Percentiles rank a stretch among this genome's conserved stretches.
phyloP scores from a whole-genome alignment of 768 basidiomycete species.

The Serendipita sp. region DNA sequence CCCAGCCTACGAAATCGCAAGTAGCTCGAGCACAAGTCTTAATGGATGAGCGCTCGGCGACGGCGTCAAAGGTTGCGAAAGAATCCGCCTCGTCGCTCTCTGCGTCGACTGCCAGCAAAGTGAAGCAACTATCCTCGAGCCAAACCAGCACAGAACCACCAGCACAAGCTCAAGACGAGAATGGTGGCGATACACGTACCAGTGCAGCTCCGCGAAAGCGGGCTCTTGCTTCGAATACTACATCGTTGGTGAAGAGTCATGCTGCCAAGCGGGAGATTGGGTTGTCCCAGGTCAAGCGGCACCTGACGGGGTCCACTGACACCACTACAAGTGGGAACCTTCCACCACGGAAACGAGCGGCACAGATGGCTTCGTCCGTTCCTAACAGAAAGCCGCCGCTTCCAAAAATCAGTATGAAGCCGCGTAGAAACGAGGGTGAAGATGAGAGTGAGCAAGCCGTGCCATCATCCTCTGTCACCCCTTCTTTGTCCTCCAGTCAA shows the following conservation, averaged over 20 bases:
- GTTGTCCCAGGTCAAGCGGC: background rate
- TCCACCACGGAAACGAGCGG: background rate
- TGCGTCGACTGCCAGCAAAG: background rate
- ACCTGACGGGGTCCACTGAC: background rate
- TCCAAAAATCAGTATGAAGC: background rate
- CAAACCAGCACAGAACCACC: background rate
- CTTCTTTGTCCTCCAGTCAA: background rate
- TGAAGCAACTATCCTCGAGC: background rate
- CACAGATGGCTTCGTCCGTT: background rate
- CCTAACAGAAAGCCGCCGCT: background rate
- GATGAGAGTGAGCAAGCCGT: too few species aligned
- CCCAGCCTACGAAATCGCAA: slow-evolving; percentile 1
- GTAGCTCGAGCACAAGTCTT: background rate
- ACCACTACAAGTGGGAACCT: background rate
- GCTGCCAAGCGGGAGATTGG: background rate
- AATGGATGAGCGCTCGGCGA: background rate
- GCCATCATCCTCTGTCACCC: background rate
- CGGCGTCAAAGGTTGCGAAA: background rate
- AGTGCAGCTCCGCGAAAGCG: background rate
- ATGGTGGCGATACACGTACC: background rate
- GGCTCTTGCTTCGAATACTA: background rate
- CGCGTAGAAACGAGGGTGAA: background rate
- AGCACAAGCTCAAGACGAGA: background rate
- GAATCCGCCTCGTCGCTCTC: background rate
- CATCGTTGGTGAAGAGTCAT: background rate